A percentile compares a stretch with the other conserved stretches of the same genome.
phyloP scores from a whole-genome alignment of 164 flowering plant species.

The Tinospora cordifolia region DNA sequence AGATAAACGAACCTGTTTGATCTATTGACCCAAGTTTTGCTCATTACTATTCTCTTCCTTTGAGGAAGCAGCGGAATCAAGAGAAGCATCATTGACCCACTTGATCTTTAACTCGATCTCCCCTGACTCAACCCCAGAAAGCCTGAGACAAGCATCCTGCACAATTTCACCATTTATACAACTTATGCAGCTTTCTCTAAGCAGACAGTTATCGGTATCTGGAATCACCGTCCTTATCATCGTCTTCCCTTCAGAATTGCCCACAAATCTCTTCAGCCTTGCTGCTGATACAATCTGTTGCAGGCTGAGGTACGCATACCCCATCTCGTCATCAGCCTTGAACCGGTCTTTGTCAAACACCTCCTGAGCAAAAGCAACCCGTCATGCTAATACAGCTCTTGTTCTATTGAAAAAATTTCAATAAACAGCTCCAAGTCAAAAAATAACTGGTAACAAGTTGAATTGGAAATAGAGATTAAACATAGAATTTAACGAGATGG shows the following conservation, averaged over 20 bases:
- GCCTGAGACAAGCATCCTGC: constrained; percentile 70
- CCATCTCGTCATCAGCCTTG: constrained; percentile 93
- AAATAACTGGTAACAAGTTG: not conserved
- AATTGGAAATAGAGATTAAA: not conserved
- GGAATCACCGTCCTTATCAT: constrained; percentile 58
- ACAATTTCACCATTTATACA: constrained; percentile 58
- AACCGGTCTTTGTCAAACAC: constrained; percentile 81
- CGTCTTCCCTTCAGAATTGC: constrained; percentile 46
- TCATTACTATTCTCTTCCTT: not conserved
- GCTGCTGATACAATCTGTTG: constrained; percentile 60
- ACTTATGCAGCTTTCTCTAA: constrained; percentile 52
- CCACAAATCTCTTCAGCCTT: constrained; percentile 45
- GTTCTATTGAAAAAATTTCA: not conserved
- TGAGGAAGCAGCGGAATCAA: constrained; percentile 2
- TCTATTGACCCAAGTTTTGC: not conserved
- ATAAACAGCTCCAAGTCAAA: not conserved
- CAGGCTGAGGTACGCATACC: constrained; percentile 55
- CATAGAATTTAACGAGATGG: not conserved
- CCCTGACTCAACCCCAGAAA: constrained; percentile 67
- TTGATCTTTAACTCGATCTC: constrained; percentile 63
- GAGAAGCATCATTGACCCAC: constrained; percentile 33
- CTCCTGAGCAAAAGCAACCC: constrained; percentile 33
- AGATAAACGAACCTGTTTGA: not conserved
- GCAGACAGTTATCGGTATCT: constrained; percentile 54
- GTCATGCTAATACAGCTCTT: not conserved